Base-by-base conservation (phyloP, 495 filamentous ascomycete species). In the Penicillium samsonianum region DNA sequence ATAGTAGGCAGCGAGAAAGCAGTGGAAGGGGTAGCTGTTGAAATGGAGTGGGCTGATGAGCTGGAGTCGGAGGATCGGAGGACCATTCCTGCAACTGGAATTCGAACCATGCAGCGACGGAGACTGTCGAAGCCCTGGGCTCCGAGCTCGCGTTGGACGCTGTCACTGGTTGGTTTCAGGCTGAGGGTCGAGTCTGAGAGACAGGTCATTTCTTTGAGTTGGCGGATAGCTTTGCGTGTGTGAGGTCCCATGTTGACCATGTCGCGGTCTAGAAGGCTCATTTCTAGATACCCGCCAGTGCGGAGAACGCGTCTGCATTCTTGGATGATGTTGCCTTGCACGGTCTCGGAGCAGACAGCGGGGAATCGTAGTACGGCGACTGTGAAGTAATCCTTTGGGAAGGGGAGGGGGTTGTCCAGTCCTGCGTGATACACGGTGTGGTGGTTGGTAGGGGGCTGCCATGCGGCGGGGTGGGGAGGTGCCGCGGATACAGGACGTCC, bases 231-330 rank as follows among this genome's bases (percentile, higher is more conserved):
- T 54, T 86, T 84, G 11, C 92, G 83, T 4, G 89, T 86, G 46
- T 82, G 82, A 55, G 82, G 87, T 12, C 93, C 85, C 88, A 96
- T 89, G 69, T 96, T 87, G 64, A 95, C 84, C 76, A 98, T 80
- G 67, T 95, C 87, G 33, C 92, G 79, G 63, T 97, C 90, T 10
- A 96, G 79, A 59, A 96, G 78, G 52, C 87, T 87, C 71, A 96
- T 79, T 67, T 96, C 94, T 22, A 99, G 79, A 61, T 92, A 92
- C 3, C 94, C 94, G 10, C 91, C 92, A 1, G 93, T 89, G 55
- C 90, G 88, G 5, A 99, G 81, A 9, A 98, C 94, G 4, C 94
- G 87, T 63, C 91, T 92, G 64, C 90, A 90, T 74, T 99, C 93
- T 0, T 87, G 87, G 33, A 97, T 78, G 42, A 93, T 84, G 61